phyloP scores from a whole-genome alignment of 2,329 filamentous ascomycete species.

The Diaporthe sp. region DNA sequence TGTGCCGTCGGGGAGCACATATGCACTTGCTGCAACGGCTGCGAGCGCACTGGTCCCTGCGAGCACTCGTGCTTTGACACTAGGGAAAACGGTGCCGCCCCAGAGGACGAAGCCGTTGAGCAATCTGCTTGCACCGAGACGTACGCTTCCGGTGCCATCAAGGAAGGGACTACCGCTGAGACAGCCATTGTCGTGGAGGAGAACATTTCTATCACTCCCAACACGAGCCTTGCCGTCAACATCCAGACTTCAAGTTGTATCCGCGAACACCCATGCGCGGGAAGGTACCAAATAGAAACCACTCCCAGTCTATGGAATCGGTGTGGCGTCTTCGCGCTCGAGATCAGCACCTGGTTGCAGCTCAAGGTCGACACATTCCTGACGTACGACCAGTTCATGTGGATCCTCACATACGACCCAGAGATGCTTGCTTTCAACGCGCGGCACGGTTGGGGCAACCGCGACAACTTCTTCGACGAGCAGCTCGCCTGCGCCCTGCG shows the following conservation, averaged over 20 bases:
- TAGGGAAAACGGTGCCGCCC: neutral
- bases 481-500: neutral
- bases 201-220: neutral
- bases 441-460: fast-evolving
- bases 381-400: too few relatives aligned
- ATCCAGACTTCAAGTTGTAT: too few relatives aligned
- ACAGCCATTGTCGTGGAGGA: neutral
- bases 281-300: neutral
- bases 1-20: too few relatives aligned
- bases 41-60: neutral
- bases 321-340: constrained; percentile 2
- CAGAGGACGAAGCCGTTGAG: too few relatives aligned
- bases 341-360: neutral
- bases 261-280: neutral
- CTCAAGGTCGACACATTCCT: neutral
- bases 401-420: neutral
- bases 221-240: too few relatives aligned
- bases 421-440: neutral
- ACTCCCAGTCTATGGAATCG: neutral
- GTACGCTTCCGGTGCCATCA: neutral
- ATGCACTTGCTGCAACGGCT: neutral
- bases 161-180: neutral
- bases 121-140: neutral
- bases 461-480: neutral
- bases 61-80: neutral